Percentiles rank a stretch among this genome's conserved stretches.
These are phyloP conservation scores for Paramyrothecium roridum DNA, from an alignment of 2,329 filamentous ascomycete species.

Conservation along the genomic window DNA sequence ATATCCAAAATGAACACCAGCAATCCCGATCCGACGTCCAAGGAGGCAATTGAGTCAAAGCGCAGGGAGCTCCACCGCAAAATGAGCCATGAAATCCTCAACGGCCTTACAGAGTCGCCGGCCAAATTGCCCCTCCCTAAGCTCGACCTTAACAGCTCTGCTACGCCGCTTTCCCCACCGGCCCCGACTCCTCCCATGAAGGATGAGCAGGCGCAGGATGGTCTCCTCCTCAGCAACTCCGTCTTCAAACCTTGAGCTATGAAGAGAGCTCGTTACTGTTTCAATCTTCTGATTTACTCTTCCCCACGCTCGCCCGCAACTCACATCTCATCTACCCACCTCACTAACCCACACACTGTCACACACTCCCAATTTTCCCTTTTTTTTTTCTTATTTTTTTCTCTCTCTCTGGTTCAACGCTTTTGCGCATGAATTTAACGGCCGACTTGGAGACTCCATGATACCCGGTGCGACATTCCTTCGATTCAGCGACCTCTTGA, in stretches of 20 bases:
- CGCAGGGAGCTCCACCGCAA: constrained; percentile 41
- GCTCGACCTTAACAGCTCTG: constrained; percentile 15
- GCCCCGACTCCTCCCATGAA: constrained; percentile 31
- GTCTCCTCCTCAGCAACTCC: constrained; percentile 44
- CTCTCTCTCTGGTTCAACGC: neutral
- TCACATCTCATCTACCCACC: no score
- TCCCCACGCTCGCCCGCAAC: no score
- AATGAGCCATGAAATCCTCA: constrained; percentile 49
- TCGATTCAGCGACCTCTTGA: neutral
- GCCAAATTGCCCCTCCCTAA: constrained; percentile 5
- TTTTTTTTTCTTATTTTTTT: no score
- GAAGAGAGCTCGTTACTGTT: no score
- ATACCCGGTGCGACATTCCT: constrained; percentile 3
- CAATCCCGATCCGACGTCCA: constrained; percentile 5
- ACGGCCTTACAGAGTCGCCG: constrained; percentile 24
- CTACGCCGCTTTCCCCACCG: constrained; percentile 21
- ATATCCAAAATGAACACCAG: constrained; percentile 31
- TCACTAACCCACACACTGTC: no score
- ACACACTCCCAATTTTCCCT: no score
- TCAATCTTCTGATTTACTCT: no score
- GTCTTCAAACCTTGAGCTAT: constrained; percentile 41
- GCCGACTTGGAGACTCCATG: neutral
- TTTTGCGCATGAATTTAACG: neutral
- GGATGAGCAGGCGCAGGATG: constrained; percentile 24
- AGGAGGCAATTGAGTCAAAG: constrained; percentile 16